A percentile compares a stretch with the other conserved stretches of the same genome.
Conservation (phyloP, 176 grass and related monocot species). For the Triticum timopheevii region DNA sequence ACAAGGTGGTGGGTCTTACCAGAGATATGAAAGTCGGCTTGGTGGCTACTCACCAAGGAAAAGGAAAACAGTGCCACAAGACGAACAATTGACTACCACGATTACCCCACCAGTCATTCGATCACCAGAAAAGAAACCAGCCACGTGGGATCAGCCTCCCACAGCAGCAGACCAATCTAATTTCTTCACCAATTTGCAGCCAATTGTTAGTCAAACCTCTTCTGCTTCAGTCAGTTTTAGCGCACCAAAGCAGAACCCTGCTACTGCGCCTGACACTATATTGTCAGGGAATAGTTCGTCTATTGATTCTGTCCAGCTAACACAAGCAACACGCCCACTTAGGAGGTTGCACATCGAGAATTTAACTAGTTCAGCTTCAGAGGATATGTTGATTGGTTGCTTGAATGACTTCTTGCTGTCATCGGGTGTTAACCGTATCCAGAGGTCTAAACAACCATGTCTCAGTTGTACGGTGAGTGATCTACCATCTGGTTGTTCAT, state of each 20-base stretch:
- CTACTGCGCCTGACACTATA: constrained; percentile 36
- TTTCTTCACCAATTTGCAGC: constrained; percentile 44
- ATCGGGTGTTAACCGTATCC: constrained; percentile 42
- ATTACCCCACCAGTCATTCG: constrained; percentile 22
- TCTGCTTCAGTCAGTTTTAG: constrained; percentile 35
- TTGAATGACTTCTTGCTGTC: constrained; percentile 78
- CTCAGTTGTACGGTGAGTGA: constrained; percentile 76
- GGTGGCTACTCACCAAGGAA: constrained; percentile 95
- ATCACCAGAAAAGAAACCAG: constrained; percentile 68
- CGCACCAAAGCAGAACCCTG: constrained; percentile 17
- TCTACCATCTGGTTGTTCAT: constrained; percentile 1
- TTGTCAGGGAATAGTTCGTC: constrained; percentile 44
- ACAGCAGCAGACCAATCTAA: constrained; percentile 42
- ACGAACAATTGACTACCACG: constrained; percentile 36
- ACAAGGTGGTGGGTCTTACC: constrained; percentile 48
- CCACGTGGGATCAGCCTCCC: constrained; percentile 90
- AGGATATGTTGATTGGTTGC: constrained; percentile 67
- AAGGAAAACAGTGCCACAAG: constrained; percentile 54
- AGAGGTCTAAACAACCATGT: constrained; percentile 75
- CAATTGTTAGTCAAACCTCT: constrained; percentile 39
- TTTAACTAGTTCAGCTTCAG: constrained; percentile 64
- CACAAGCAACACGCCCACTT: constrained; percentile 79
- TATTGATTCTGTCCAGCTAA: constrained; percentile 80
- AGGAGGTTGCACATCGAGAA: constrained; percentile 88
- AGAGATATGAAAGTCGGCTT: constrained; percentile 58